These are phyloP conservation scores for Tuber borchii DNA, from an alignment of 495 filamentous ascomycete species.

Conservation along the genomic window DNA sequence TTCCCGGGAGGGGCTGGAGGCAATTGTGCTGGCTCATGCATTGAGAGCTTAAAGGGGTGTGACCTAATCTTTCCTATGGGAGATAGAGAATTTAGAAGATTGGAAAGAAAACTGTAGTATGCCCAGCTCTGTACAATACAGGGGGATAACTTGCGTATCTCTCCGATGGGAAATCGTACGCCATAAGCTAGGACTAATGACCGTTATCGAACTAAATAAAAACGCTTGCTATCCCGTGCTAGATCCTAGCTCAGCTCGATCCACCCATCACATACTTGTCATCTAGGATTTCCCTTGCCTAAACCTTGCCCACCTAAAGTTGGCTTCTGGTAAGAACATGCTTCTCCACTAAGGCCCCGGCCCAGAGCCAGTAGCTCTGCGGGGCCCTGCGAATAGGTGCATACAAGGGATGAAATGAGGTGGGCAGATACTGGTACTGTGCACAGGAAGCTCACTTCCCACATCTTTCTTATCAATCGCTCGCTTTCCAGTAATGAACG, in stretches of 20 bases:
- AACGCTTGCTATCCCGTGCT: neutral
- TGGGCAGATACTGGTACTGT: no score
- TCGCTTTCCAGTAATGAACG: neutral
- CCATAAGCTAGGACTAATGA: neutral
- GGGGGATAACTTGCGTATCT: neutral
- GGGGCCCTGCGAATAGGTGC: neutral
- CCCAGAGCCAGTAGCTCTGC: neutral
- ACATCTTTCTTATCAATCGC: neutral
- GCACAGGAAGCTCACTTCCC: no score
- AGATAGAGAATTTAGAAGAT: neutral
- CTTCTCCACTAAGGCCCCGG: neutral
- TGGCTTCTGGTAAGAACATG: no score
- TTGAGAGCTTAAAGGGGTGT: neutral
- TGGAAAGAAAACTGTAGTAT: neutral
- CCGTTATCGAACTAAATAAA: neutral
- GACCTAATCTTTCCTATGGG: neutral
- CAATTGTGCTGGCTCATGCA: no score
- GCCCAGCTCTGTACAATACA: neutral
- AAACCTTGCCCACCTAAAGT: neutral
- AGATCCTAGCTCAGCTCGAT: neutral
- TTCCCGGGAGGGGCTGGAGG: no score
- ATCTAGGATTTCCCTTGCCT: neutral
- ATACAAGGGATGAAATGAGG: neutral
- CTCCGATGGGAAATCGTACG: neutral
- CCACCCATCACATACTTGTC: neutral